Percentiles rank a stretch among this genome's conserved stretches.
Conservation (phyloP, 2,329 filamentous ascomycete genomes). For the Xylariaceae sp. region DNA sequence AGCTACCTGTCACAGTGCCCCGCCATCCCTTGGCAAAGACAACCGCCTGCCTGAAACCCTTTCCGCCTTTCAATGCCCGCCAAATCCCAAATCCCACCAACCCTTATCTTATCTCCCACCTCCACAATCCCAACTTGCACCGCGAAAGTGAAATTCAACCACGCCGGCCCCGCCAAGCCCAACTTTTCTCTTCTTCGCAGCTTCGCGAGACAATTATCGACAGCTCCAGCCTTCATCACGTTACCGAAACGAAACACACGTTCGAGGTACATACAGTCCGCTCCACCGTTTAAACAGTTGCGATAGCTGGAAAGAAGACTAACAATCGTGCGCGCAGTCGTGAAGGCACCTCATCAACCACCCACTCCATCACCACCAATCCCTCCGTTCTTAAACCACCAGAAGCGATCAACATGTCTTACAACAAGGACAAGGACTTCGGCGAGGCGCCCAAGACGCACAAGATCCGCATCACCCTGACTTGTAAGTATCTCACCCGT, state of each 20-base stretch:
- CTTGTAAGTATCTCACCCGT: slow-evolving; percentile 44
- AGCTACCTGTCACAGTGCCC: no score
- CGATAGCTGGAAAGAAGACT: not conserved
- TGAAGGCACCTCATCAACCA: slow-evolving; percentile 51
- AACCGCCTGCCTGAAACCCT: no score
- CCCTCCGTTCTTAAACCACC: slow-evolving; percentile 18
- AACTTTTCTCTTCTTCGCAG: slow-evolving; percentile 16
- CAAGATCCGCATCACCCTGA: slow-evolving; percentile 78
- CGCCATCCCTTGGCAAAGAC: no score
- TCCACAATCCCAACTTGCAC: slow-evolving; percentile 12
- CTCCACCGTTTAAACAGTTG: not conserved
- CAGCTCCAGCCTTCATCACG: slow-evolving; percentile 49
- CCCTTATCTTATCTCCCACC: slow-evolving; percentile 21
- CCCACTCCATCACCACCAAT: slow-evolving; percentile 15
- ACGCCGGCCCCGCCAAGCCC: slow-evolving; percentile 6
- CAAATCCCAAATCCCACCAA: not conserved
- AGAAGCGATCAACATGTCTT: slow-evolving; percentile 68
- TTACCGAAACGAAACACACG: slow-evolving; percentile 60
- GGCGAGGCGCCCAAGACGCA: slow-evolving; percentile 63
- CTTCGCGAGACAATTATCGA: slow-evolving; percentile 6
- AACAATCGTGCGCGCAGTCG: slow-evolving; percentile 63
- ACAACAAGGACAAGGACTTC: slow-evolving; percentile 96
- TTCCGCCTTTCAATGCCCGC: no score
- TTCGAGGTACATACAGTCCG: slow-evolving; percentile 18
- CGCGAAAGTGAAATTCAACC: slow-evolving; percentile 4